These are phyloP conservation scores for Candida pseudoviswanathii DNA, from an alignment of 1,139 yeast species.

Conservation along the genomic window DNA sequence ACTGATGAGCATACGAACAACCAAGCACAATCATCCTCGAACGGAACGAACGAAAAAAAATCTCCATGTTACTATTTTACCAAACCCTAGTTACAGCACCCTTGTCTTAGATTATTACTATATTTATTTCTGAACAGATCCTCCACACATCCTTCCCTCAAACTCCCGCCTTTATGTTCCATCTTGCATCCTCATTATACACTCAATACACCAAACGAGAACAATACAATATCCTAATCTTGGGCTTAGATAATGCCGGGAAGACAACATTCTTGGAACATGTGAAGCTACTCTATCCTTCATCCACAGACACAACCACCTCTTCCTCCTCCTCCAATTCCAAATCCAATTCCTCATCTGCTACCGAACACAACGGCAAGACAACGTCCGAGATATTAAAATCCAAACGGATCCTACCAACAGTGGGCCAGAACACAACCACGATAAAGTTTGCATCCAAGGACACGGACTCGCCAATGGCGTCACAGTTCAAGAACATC, in stretches of 20 bases:
- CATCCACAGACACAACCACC: constrained; percentile 22
- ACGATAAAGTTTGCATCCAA: constrained; percentile 41
- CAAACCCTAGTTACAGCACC: no score
- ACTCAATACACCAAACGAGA: constrained; percentile 52
- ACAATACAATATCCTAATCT: constrained; percentile 63
- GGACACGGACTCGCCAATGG: constrained; percentile 22
- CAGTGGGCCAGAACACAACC: constrained; percentile 65
- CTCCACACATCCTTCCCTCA: constrained; percentile 14
- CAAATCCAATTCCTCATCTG: constrained; percentile 9
- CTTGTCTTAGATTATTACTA: not conserved
- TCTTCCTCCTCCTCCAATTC: not conserved
- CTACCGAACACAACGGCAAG: constrained; percentile 7
- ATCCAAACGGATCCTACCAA: constrained; percentile 46
- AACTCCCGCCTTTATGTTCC: constrained; percentile 37
- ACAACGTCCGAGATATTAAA: constrained; percentile 31
- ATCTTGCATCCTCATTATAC: constrained; percentile 48
- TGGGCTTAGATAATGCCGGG: constrained; percentile 96
- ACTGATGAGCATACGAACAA: not conserved
- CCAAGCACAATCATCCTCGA: not conserved
- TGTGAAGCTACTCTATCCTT: constrained; percentile 41
- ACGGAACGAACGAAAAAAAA: not conserved
- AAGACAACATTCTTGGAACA: constrained; percentile 66
- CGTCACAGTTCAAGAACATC: constrained; percentile 48
- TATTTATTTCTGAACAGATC: not conserved
- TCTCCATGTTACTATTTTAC: no score